phyloP scores from a whole-genome alignment of 768 basidiomycete species.

The Boletus eberwhitei region DNA sequence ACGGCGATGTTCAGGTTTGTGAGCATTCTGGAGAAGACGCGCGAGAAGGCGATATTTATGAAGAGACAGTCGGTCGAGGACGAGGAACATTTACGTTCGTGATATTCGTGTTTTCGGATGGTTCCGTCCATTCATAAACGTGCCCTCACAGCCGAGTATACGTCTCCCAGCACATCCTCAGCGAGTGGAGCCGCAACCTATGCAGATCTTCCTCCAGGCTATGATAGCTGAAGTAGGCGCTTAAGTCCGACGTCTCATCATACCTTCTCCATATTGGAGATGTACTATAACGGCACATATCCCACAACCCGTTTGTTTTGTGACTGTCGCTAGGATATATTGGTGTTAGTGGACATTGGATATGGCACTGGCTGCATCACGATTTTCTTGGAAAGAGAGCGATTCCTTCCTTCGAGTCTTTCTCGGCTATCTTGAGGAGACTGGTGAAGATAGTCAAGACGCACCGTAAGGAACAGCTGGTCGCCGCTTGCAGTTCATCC shows the following conservation, averaged over 20 bases:
- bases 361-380: background rate
- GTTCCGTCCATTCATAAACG: background rate
- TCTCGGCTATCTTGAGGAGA: no score
- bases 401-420: background rate
- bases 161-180: constrained; percentile 23
- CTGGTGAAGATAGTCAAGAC: background rate
- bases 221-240: constrained; percentile 21
- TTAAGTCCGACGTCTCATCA: background rate
- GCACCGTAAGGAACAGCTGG: background rate
- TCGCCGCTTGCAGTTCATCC: background rate
- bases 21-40: constrained; percentile 68
- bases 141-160: constrained; percentile 26
- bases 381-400: background rate
- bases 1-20: constrained; percentile 73
- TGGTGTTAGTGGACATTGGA: background rate
- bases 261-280: background rate
- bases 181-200: constrained; percentile 14
- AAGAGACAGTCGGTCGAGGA: constrained; percentile 47
- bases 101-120: background rate
- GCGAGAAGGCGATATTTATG: constrained; percentile 76
- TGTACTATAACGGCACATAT: background rate
- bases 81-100: constrained; percentile 32
- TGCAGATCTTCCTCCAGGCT: constrained; percentile 29
- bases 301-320: background rate
- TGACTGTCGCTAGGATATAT: background rate